Conservation (phyloP, 192 early-diverging fungal species). For the Kickxella alabastrina region DNA sequence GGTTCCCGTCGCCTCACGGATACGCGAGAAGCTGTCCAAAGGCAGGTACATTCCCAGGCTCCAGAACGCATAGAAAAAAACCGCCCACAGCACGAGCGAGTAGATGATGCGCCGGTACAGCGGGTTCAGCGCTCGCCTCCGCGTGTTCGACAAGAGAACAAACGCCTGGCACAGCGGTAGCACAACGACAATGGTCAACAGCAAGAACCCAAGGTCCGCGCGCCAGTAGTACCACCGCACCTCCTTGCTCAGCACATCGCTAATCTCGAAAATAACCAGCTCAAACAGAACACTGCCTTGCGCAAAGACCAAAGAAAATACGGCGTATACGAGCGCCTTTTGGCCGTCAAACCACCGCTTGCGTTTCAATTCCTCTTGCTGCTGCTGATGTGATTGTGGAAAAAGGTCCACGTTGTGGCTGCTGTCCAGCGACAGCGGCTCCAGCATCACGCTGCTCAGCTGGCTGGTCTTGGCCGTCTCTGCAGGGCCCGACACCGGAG, state of each 20-base stretch:
- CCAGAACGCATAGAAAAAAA: conserved; percentile 60
- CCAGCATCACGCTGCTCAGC: conserved; percentile 33
- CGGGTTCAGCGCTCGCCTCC: conserved; percentile 22
- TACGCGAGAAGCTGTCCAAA: conserved; percentile 50
- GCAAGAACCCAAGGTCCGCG: conserved; percentile 60
- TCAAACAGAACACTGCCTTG: conserved; percentile 74
- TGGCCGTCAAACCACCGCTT: conserved; percentile 46
- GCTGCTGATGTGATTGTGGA: conserved; percentile 28
- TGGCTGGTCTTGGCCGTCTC: conserved; percentile 31
- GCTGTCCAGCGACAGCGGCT: conserved; percentile 7
- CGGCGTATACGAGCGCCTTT: conserved; percentile 60
- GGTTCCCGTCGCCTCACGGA: conserved; percentile 33
- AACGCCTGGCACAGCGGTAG: conserved; percentile 76
- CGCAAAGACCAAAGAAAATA: conserved; percentile 78
- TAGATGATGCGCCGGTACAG: conserved; percentile 31
- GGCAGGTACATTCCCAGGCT: conserved; percentile 60
- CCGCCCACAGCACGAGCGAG: conserved; percentile 36
- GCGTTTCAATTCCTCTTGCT: conserved; percentile 29
- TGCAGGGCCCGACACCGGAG: conserved; percentile 22
- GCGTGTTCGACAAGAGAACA: conserved; percentile 52
- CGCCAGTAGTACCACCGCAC: conserved; percentile 76
- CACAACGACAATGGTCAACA: conserved; percentile 64
- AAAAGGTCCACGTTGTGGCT: conserved; percentile 11
- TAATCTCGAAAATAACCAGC: conserved; percentile 80
- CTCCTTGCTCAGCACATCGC: conserved; percentile 61